Conservation (phyloP, 1,139 yeast species). For the Lodderomyces metapsilosis region DNA sequence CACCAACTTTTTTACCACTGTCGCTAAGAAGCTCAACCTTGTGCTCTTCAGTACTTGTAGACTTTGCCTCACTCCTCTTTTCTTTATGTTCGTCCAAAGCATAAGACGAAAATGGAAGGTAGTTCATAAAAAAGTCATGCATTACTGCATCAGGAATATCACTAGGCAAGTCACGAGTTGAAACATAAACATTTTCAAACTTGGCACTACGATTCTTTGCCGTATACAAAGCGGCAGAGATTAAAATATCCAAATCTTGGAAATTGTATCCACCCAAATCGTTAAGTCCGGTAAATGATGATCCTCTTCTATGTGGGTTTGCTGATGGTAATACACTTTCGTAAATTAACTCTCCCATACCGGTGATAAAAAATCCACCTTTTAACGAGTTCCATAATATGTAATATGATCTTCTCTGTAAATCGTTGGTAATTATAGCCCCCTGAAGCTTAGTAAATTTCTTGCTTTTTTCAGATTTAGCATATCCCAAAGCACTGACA, state of each 20-base stretch:
- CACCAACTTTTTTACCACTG: conserved; percentile 19
- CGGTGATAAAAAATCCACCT: conserved; percentile 25
- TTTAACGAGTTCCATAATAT: conserved; percentile 33
- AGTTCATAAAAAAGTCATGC: conserved; percentile 39
- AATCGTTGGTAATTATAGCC: conserved; percentile 40
- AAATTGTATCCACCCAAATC: conserved; percentile 44
- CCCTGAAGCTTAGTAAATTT: conserved; percentile 31
- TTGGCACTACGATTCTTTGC: conserved; percentile 23
- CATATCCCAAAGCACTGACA: conserved; percentile 9
- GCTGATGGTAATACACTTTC: conserved; percentile 11
- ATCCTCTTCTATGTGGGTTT: conserved; percentile 29
- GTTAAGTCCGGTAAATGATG: conserved; percentile 39
- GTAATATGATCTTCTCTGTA: conserved; percentile 37
- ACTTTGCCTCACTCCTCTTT: conserved; percentile 4
- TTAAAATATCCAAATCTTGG: conserved; percentile 40
- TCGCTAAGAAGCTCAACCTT: conserved; percentile 26
- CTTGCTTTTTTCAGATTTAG: conserved; percentile 9
- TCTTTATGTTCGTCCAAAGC: conserved; percentile 10
- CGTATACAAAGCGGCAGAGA: conserved; percentile 31
- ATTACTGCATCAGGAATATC: conserved; percentile 36
- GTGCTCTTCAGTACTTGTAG: conserved; percentile 11
- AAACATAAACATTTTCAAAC: conserved; percentile 19
- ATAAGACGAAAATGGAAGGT: conserved; percentile 27
- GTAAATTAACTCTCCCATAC: conserved; percentile 37
- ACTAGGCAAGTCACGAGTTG: conserved; percentile 35